These are phyloP conservation scores for Comarum palustre DNA, from an alignment of 306 rosid species.

Conservation along the genomic window DNA sequence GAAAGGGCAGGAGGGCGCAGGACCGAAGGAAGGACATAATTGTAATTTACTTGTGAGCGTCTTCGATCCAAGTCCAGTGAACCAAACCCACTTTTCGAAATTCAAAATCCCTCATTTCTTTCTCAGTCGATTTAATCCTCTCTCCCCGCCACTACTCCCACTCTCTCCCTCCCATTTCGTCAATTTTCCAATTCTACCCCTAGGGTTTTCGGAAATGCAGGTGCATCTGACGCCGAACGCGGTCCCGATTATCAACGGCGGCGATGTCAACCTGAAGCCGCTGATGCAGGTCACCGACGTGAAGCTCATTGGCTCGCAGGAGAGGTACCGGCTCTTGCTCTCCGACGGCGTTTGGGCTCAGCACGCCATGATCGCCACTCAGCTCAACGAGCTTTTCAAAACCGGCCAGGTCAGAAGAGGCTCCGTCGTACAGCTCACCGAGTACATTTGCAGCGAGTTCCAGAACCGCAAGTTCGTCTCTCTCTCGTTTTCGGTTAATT, in stretches of 20 bases:
- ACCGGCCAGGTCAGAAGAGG: constrained; percentile 60
- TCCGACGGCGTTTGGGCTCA: constrained; percentile 68
- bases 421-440: constrained; percentile 81
- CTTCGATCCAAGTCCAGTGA: background rate
- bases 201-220: constrained; percentile 50
- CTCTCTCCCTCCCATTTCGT: constrained; percentile 9
- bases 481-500: background rate
- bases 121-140: background rate
- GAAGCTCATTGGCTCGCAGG: constrained; percentile 50
- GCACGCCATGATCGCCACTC: constrained; percentile 77
- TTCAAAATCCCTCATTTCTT: constrained; percentile 6
- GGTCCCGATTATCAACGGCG: constrained; percentile 52
- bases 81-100: background rate
- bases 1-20: background rate
- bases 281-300: constrained; percentile 74
- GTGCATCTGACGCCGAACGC: constrained; percentile 82
- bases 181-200: background rate
- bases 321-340: constrained; percentile 64
- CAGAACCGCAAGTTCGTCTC: constrained; percentile 71
- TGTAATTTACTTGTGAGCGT: background rate
- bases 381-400: constrained; percentile 61
- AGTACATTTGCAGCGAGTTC: constrained; percentile 59
- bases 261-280: constrained; percentile 78
- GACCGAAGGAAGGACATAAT: background rate
- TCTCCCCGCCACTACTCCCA: constrained; percentile 12